phyloP scores from a whole-genome alignment of 305 asterid genomes.

The Solanum hybrid region DNA sequence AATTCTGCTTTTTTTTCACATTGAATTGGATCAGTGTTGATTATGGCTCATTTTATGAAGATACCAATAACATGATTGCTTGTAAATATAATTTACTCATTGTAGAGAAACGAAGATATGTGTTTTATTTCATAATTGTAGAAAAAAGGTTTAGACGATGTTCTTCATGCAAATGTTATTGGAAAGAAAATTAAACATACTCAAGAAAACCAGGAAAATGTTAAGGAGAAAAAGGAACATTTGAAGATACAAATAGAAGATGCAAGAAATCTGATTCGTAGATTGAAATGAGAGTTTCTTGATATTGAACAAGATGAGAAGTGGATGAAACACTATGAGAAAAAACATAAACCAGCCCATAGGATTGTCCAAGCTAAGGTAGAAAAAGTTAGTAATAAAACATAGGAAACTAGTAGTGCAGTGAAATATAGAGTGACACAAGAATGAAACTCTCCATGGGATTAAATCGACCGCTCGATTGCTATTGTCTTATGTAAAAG shows the following conservation, averaged over 20 bases:
- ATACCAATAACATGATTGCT: not conserved
- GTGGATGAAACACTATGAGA: not conserved
- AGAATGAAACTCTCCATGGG: not conserved
- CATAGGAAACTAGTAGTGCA: not conserved
- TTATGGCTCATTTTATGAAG: not conserved
- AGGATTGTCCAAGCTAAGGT: not conserved
- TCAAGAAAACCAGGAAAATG: not conserved
- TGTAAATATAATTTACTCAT: not conserved
- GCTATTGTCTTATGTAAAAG: no score
- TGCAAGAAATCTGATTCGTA: not conserved
- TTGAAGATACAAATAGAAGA: not conserved
- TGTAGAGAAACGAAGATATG: not conserved
- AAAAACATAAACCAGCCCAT: not conserved
- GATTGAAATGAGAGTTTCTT: not conserved
- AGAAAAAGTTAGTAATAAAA: not conserved
- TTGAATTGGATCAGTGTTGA: not conserved
- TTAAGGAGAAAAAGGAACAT: not conserved
- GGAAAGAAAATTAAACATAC: not conserved
- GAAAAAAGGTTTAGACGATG: not conserved
- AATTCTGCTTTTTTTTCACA: not conserved
- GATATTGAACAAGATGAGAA: not conserved
- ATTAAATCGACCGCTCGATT: not conserved
- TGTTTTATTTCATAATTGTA: no score
- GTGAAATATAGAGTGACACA: not conserved
- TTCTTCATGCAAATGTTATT: not conserved